Base-by-base conservation (phyloP, 768 basidiomycete species). In the Sporobolomyces pararoseus region DNA sequence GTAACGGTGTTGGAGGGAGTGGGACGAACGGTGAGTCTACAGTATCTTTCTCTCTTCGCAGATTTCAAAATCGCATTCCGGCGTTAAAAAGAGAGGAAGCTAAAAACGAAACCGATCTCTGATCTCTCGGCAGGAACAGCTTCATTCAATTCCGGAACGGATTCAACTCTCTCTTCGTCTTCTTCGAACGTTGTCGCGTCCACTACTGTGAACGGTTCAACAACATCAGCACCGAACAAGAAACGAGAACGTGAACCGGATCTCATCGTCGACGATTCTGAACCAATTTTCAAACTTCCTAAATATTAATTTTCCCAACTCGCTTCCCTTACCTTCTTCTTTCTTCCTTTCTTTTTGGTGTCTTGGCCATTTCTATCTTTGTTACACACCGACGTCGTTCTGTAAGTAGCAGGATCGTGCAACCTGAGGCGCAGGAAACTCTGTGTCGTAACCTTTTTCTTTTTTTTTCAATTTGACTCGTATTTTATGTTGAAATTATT, bases 221-320 rank as follows among this genome's bases (percentile, higher is more conserved):
- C 17, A 32, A 34, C 27, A 4, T 19, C 42, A 29, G 19, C 13
- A 17, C 35, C 63, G 39, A 32, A 35, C 29, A 14, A 46, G 35
- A 50, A 49, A 10, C 29, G 39, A 12, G 58, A 64, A 50, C 63
- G 68, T 23, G 63, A 70, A 37, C 31, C 51, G 31, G 63, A 53
- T n/a, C 21, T 52, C 52, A 49, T 55, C 7, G 46, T 34, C 0
- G n/a, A 50, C n/a, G 35, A 57, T 17, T 37, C 34, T 21, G 55
- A 57, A 25, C 55, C 63, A 12, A 21, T 57, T 49, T 12, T 27
- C n/a, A 61, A 53, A 63, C 12, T 51, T 29, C 23, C 67, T 34
- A 42, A 21, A 29, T 31, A 10, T 29, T 54, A 29, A 51, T 42
- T 42, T 42, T n/a, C n/a, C n/a, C n/a, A n/a, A n/a, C n/a, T n/a